Conservation (phyloP, 2,329 filamentous ascomycete genomes). For the Ceratocystis alfenasii region DNA sequence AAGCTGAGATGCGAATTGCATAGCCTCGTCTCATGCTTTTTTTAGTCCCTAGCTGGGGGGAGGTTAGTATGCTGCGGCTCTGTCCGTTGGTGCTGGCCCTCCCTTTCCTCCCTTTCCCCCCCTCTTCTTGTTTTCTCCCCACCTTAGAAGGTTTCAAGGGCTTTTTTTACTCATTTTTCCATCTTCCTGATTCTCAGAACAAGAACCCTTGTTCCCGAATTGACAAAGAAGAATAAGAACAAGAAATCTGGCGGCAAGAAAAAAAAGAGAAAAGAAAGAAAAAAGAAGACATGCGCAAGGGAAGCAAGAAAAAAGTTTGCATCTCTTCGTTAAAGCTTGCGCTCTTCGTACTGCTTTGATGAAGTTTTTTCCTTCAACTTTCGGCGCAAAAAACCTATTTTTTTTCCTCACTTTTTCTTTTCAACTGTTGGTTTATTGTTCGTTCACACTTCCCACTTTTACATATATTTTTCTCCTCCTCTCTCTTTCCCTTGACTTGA, state of each 20-base stretch:
- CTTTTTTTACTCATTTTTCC: no score
- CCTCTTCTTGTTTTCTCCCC: no score
- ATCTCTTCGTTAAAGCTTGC: background rate
- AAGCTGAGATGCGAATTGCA: no score
- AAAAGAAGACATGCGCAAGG: slow-evolving; percentile 1
- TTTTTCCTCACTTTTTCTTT: background rate
- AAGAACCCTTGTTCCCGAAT: no score
- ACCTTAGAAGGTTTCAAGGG: no score
- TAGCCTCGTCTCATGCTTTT: background rate
- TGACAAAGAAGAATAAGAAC: no score
- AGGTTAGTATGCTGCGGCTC: no score
- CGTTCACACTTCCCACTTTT: background rate
- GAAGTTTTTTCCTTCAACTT: background rate
- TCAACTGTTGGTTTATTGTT: background rate
- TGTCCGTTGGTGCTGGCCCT: no score
- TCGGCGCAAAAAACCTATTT: background rate
- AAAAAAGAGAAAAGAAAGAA: slow-evolving; percentile 5
- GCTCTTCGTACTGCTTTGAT: background rate
- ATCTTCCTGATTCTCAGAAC: no score
- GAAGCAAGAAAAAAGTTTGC: slow-evolving; percentile 5
- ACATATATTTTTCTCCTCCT: background rate
- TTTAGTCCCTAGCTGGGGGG: background rate
- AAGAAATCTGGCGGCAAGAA: background rate
- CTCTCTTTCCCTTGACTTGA: no score
- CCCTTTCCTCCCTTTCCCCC: no score